Percentiles rank a stretch among this genome's conserved stretches.
phyloP scores from a whole-genome alignment of 257 asterid genomes.

The Thymus mandschuricus region DNA sequence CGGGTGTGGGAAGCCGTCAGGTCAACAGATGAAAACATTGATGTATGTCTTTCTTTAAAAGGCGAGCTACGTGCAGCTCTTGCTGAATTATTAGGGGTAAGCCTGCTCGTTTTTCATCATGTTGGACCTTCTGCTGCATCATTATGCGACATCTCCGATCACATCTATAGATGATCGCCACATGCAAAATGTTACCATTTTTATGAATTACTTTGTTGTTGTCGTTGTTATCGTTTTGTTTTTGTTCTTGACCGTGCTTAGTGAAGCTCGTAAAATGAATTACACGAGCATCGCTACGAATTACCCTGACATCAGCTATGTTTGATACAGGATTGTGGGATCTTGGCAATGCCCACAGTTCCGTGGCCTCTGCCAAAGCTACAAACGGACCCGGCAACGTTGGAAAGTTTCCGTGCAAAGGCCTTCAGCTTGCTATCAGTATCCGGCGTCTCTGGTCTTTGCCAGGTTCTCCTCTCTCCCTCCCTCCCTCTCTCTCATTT shows the following conservation, averaged over 20 bases:
- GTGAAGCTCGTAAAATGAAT: neutral
- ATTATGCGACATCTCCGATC: neutral
- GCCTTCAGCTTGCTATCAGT: slow-evolving; percentile 84
- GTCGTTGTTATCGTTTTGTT: neutral
- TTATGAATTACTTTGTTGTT: neutral
- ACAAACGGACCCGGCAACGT: slow-evolving; percentile 55
- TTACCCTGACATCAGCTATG: neutral
- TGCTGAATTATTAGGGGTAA: slow-evolving; percentile 64
- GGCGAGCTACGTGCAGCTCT: slow-evolving; percentile 73
- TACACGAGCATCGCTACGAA: neutral
- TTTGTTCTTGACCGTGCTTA: neutral
- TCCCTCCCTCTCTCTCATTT: neutral
- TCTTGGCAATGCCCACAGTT: slow-evolving; percentile 86
- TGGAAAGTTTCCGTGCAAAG: slow-evolving; percentile 77
- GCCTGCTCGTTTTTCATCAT: neutral
- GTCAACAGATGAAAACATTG: slow-evolving; percentile 60
- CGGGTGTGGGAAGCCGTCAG: slow-evolving; percentile 68
- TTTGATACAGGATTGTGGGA: slow-evolving; percentile 54
- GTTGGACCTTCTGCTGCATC: neutral
- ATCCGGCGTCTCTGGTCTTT: slow-evolving; percentile 89
- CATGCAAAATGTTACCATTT: neutral
- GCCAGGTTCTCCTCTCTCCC: slow-evolving; percentile 61
- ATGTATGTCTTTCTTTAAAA: slow-evolving; percentile 49
- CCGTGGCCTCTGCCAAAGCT: slow-evolving; percentile 92
- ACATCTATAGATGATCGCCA: neutral